Evolutionary conservation across 495 filamentous ascomycete genomes (phyloP).

Genomic region (Penicillium canariense): DNA sequence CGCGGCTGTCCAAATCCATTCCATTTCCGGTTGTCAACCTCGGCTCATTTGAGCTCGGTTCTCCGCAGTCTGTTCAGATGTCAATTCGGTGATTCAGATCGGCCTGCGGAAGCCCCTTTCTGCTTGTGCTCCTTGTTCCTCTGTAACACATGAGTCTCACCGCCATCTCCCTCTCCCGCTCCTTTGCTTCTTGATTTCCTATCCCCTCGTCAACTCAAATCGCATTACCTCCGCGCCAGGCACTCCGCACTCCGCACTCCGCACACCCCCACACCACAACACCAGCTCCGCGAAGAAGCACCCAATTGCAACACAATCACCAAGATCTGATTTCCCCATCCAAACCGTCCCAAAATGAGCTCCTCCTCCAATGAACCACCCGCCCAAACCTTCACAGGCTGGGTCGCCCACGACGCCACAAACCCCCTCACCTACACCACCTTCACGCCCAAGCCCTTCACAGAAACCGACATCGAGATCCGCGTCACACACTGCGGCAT

Average conservation of each 20-base stretch:
- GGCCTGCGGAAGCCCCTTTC: background rate
- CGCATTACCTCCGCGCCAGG: too few species aligned
- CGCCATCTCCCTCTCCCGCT: background rate
- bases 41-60: slow-evolving; percentile 2
- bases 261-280: background rate
- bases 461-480: slow-evolving; percentile 66
- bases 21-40: slow-evolving; percentile 4
- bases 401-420: slow-evolving; percentile 68
- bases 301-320: background rate
- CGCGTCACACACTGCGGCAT: slow-evolving; percentile 76
- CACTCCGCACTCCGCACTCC: background rate
- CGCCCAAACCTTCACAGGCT: slow-evolving; percentile 68
- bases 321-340: background rate
- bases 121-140: background rate
- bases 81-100: background rate
- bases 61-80: slow-evolving; percentile 6
- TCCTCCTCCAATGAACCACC: background rate
- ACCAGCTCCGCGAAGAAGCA: background rate
- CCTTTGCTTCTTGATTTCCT: background rate
- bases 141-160: background rate
- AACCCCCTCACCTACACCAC: slow-evolving; percentile 70
- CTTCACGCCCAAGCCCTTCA: slow-evolving; percentile 76
- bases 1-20: too few species aligned
- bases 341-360: slow-evolving; percentile 18
- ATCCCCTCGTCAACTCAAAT: background rate